Evolutionary conservation across 371 early-diverging fungal species (phyloP), one percentile per base, ranked within the genome.

Genomic region (Mucor sp.): DNA sequence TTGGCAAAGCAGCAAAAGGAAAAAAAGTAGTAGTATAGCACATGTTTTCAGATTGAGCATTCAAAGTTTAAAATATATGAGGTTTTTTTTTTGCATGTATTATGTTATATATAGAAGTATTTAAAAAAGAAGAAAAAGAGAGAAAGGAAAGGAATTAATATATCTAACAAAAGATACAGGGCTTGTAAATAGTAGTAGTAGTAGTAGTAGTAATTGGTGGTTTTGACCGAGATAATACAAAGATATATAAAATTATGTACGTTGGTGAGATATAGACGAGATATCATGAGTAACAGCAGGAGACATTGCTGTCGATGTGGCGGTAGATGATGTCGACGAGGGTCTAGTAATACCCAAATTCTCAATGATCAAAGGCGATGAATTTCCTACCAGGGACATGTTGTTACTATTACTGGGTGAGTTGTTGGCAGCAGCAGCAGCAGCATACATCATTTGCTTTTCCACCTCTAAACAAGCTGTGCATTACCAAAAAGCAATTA

Each of bases 381-480:
- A n/a, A 3, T 7, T 21, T 27, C 30, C 58, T 17, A 35, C 14
- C 12, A 30, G 6, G 30, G 65, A 21, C 37, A 57, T 57, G n/a
- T 21, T 0, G 7, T 23, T 48, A 11, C 6, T 35, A 8, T 35
- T 37, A 4, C 8, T 25, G 25, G 50, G 12, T 5, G 44, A 17
- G 43, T 37, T 65, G 32, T 32, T 61, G 32, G 56, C 23, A 55
- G 2, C 8, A 33, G 41, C 57, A 12, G 56, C 23, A 55, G 2
- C 8, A 33, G 41, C 57, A 12, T 59, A 61, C 55, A 67, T 55
- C 62, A 71, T 68, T 58, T 74, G 74, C 44, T 74, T 74, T 60
- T 74, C 74, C n/a, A 74, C 67, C 43, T 74, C 74, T 63, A 74
- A 60, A 43, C 70, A 69, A 19, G 74, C 70, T 72, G 58, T 30